phyloP scores from a whole-genome alignment of 495 filamentous ascomycete genomes.

The Collariella sp. region DNA sequence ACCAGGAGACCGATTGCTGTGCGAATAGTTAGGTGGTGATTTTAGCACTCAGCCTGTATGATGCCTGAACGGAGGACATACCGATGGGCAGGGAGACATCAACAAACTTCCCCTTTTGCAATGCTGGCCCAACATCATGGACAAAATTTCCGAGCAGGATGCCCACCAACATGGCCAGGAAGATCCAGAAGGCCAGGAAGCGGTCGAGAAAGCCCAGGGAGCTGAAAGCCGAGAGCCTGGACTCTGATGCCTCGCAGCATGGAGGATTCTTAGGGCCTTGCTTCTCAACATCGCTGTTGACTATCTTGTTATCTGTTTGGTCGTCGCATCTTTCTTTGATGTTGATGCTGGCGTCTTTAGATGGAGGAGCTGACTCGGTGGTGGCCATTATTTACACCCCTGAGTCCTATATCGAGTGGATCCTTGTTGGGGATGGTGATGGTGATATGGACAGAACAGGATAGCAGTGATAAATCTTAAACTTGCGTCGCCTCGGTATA shows the following conservation, averaged over 20 bases:
- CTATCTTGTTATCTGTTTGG: neutral
- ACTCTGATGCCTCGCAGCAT: neutral
- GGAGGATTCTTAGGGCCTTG: neutral
- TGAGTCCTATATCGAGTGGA: neutral
- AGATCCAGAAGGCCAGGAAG: conserved; percentile 76
- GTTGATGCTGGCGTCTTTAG: neutral
- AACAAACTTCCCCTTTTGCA: conserved; percentile 64
- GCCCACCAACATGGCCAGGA: conserved; percentile 74
- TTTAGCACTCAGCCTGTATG: neutral
- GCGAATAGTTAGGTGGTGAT: neutral
- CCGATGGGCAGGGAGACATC: conserved; percentile 73
- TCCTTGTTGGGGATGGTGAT: too few relatives aligned
- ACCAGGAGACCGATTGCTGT: conserved; percentile 71
- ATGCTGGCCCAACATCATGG: conserved; percentile 46
- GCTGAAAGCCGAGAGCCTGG: conserved; percentile 36
- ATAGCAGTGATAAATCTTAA: too few relatives aligned
- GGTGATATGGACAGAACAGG: too few relatives aligned
- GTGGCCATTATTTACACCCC: conserved; percentile 1
- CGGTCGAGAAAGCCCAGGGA: conserved; percentile 61
- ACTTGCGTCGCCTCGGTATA: too few relatives aligned
- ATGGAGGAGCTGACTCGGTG: neutral
- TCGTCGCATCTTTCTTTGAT: neutral
- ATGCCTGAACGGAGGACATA: conserved; percentile 32
- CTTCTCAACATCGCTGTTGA: conserved; percentile 7
- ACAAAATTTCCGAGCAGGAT: conserved; percentile 77